Base-by-base conservation (phyloP, 495 filamentous ascomycete genomes). In the Penicillium canescens region DNA sequence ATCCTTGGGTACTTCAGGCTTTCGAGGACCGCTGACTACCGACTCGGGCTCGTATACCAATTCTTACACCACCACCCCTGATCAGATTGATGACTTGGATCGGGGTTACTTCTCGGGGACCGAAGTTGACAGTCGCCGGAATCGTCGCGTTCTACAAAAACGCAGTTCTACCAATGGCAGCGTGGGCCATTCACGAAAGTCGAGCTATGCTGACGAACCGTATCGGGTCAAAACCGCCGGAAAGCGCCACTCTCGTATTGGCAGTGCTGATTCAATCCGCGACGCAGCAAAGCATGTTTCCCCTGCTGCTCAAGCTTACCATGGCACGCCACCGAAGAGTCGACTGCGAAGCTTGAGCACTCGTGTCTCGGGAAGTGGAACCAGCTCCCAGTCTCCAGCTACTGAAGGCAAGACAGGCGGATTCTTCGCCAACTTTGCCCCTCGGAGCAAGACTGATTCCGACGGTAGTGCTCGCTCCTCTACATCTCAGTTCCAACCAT, bases 61-160 rank as follows among this genome's bases (percentile, higher is more conserved):
- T 18, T 51, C 49, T 3, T 51, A 42, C 34, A 18, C 61, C 6
- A 61, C 62, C 12, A 66, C 68, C 7, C 57, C 68, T 34, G 67
- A 75, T 54, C 61, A 54, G 8, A 42, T 38, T 12, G 70, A 70
- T 28, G 92, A 94, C 31, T 71, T 93, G 18, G 94, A 98, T 60
- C 85, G 91, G 20, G 94, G 92, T 16, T 98, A 98, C 68, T 96
- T 96, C 65, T 98, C 94, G 2, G 90, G 91, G 6, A 86, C 88
- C 9, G 94, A 98, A 62, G 74, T 83, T 7, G 91, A 96, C 52
- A 74, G 79, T n/a, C 83, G 86, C 43, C 77, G 72, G 55, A 78
- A 74, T 39, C 82, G 89, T 44, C 94, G 91, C 63, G 80, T 92
- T 45, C 73, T 96, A 56, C 84, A 87, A 64, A 98, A 96, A 73